phyloP scores from a whole-genome alignment of 2,329 filamentous ascomycete species.

The Lachnellula subtilissima region DNA sequence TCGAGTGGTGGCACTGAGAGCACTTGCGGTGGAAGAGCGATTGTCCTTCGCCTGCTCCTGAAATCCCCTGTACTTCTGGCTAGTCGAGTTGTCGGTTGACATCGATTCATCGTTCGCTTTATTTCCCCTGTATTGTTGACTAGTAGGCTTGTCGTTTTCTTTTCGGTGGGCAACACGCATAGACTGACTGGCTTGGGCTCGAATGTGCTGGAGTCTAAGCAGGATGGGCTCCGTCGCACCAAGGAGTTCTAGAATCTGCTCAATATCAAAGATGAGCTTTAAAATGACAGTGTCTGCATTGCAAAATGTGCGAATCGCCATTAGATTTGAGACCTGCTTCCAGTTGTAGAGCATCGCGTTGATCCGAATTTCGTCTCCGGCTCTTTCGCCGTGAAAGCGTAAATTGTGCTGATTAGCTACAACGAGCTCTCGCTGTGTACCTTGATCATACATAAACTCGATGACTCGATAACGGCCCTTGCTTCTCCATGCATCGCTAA shows the following conservation, averaged over 20 bases:
- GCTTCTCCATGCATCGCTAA: slow-evolving; percentile 34
- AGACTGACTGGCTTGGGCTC: slow-evolving; percentile 21
- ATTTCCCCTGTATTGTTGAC: neutral
- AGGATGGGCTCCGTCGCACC: slow-evolving; percentile 27
- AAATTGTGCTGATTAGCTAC: slow-evolving; percentile 40
- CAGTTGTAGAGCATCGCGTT: slow-evolving; percentile 42
- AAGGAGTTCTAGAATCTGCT: slow-evolving; percentile 45
- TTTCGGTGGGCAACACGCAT: slow-evolving; percentile 18
- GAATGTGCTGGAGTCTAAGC: slow-evolving; percentile 26
- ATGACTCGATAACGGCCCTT: slow-evolving; percentile 44
- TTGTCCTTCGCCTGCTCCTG: slow-evolving; percentile 9
- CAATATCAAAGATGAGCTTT: slow-evolving; percentile 45
- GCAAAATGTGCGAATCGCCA: slow-evolving; percentile 47
- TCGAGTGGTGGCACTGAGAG: slow-evolving; percentile 1
- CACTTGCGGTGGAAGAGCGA: slow-evolving; percentile 5
- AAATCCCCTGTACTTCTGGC: neutral
- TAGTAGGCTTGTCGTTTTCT: slow-evolving; percentile 5
- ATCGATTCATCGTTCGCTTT: neutral
- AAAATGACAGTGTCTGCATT: slow-evolving; percentile 43
- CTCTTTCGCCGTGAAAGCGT: slow-evolving; percentile 40
- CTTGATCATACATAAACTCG: slow-evolving; percentile 49
- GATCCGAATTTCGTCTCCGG: slow-evolving; percentile 35
- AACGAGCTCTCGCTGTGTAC: slow-evolving; percentile 45
- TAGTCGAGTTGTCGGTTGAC: neutral
- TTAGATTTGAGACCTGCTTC: slow-evolving; percentile 42